Conservation (phyloP, 2,329 filamentous ascomycete genomes). For the Sporothrix pseudoabietina region DNA sequence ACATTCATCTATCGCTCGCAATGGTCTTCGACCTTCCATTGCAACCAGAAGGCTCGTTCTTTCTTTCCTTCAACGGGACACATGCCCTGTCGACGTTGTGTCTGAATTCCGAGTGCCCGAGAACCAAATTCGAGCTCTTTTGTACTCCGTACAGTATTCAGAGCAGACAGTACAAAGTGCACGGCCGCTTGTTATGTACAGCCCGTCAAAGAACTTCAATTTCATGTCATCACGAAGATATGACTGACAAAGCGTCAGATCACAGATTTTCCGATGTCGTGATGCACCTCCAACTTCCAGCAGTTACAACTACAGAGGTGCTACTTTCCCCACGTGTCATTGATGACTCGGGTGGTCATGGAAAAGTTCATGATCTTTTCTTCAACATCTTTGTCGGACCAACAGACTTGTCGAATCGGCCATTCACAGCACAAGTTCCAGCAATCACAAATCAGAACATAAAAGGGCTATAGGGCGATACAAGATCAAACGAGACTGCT, state of each 20-base stretch:
- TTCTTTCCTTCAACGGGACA: background rate
- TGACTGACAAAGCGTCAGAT: background rate
- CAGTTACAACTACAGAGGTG: background rate
- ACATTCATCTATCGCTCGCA: background rate
- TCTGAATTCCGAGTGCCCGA: background rate
- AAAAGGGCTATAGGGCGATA: background rate
- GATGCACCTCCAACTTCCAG: background rate
- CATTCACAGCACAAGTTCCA: background rate
- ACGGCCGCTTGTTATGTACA: too few species aligned
- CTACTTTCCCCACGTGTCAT: background rate
- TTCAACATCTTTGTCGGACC: background rate
- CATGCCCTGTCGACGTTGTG: background rate
- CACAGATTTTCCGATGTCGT: background rate
- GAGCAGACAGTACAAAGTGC: background rate
- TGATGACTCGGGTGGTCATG: background rate
- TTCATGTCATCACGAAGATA: background rate
- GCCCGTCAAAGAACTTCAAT: background rate
- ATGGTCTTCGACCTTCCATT: slow-evolving; percentile 5
- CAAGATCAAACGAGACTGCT: background rate
- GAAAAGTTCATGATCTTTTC: background rate
- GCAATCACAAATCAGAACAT: background rate
- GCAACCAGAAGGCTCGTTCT: background rate
- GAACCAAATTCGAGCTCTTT: background rate
- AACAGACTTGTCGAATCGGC: background rate
- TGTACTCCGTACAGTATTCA: background rate